Percentiles rank a stretch among this genome's conserved stretches.
Evolutionary conservation across 83 land plant genomes (phyloP).

Genomic region (Isoetes engelmannii): DNA sequence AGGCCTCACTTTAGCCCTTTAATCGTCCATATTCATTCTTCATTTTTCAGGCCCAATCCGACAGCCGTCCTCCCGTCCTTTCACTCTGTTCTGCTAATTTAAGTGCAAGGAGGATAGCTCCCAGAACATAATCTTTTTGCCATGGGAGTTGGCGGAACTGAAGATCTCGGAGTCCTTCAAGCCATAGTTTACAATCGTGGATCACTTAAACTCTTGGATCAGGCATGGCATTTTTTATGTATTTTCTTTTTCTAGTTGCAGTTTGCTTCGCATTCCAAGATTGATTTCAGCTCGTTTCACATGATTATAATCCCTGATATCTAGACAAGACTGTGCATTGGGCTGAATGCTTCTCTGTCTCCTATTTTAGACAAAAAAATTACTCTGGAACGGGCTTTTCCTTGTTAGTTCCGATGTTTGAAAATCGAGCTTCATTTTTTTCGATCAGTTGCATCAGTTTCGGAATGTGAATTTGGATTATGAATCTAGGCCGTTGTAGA

Average conservation of each 20-base stretch:
- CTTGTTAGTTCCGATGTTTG: not conserved
- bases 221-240: slow-evolving; percentile 4
- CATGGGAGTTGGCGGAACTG: no score
- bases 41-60: no score
- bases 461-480: not conserved
- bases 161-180: slow-evolving; percentile 15
- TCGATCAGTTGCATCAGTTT: not conserved
- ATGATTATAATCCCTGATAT: not conserved
- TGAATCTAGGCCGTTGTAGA: not conserved
- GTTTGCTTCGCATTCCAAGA: not conserved
- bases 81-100: no score
- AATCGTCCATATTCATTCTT: no score
- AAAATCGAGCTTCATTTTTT: not conserved
- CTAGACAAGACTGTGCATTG: not conserved
- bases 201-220: slow-evolving; percentile 22
- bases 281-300: not conserved
- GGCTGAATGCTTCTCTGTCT: not conserved
- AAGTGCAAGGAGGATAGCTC: no score
- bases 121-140: no score
- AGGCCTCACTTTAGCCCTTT: no score
- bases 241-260: not conserved
- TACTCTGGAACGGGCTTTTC: not conserved
- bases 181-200: slow-evolving; percentile 30
- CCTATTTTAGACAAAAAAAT: not conserved
- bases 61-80: no score